These are phyloP conservation scores for Endotrypanum monterogeii DNA, from an alignment of 208 protist genomes.

Conservation along the genomic window DNA sequence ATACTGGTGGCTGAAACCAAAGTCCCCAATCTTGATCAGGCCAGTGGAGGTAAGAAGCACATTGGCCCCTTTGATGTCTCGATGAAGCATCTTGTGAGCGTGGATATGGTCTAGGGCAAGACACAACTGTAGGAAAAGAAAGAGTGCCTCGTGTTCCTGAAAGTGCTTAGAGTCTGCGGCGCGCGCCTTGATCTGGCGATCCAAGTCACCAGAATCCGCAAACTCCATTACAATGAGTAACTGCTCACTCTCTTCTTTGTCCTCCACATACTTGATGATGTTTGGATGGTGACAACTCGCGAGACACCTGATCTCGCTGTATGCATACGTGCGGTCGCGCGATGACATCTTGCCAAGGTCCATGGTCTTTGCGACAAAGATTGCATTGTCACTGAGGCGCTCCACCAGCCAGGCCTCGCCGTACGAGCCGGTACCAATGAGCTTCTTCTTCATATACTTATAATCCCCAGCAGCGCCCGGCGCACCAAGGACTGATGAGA, in stretches of 20 bases:
- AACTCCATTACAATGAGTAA: conserved; percentile 91
- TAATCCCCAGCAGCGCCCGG: conserved; percentile 37
- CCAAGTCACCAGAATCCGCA: conserved; percentile 84
- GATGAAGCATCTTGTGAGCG: conserved; percentile 87
- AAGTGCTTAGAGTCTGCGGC: conserved; percentile 63
- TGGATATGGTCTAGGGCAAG: conserved; percentile 91
- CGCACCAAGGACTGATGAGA: conserved; percentile 49
- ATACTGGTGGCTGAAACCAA: conserved; percentile 91
- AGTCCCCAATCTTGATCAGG: conserved; percentile 92
- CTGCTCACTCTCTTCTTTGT: conserved; percentile 79
- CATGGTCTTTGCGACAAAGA: conserved; percentile 88
- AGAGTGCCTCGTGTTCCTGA: conserved; percentile 85
- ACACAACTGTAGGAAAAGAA: conserved; percentile 87
- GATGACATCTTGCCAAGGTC: conserved; percentile 84
- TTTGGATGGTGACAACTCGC: conserved; percentile 83
- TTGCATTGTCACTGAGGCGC: conserved; percentile 47
- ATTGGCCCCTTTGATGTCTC: conserved; percentile 92
- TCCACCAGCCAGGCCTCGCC: conserved; percentile 87
- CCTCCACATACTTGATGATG: conserved; percentile 87
- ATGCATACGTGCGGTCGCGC: conserved; percentile 79
- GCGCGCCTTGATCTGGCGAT: conserved; percentile 79
- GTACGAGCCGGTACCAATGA: conserved; percentile 86
- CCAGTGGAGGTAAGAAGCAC: conserved; percentile 87
- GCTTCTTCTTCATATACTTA: conserved; percentile 83
- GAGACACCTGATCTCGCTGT: conserved; percentile 89